Evolutionary conservation across 495 filamentous ascomycete species (phyloP).

Genomic region (Filosporella fistucella): DNA sequence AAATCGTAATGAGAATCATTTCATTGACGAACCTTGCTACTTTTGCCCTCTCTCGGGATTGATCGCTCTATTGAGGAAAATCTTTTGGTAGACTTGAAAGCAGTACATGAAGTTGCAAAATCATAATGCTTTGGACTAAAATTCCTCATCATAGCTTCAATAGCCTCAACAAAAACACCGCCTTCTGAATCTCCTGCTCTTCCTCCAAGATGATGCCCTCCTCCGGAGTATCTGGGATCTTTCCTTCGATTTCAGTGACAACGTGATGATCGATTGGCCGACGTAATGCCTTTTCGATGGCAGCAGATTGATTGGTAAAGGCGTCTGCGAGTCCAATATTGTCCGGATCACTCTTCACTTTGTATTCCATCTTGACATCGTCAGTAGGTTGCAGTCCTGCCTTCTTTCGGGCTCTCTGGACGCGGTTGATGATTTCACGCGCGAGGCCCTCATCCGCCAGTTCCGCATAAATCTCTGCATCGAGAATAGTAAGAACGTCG

Average conservation of each 20-base stretch:
- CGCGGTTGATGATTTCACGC: slow-evolving; percentile 77
- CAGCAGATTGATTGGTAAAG: slow-evolving; percentile 61
- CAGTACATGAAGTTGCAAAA: neutral
- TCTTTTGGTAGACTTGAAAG: neutral
- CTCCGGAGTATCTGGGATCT: slow-evolving; percentile 51
- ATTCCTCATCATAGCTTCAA: slow-evolving; percentile 55
- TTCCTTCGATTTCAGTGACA: slow-evolving; percentile 57
- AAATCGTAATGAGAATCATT: slow-evolving; percentile 24
- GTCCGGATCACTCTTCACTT: slow-evolving; percentile 71
- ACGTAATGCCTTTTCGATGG: slow-evolving; percentile 76
- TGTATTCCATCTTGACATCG: slow-evolving; percentile 83
- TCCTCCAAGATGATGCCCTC: slow-evolving; percentile 73
- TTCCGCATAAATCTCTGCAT: slow-evolving; percentile 66
- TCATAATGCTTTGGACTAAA: neutral
- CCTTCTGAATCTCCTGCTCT: slow-evolving; percentile 84
- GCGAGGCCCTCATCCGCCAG: slow-evolving; percentile 72
- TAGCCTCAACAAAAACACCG: slow-evolving; percentile 78
- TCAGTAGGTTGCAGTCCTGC: slow-evolving; percentile 76
- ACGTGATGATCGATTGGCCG: slow-evolving; percentile 74
- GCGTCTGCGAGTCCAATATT: slow-evolving; percentile 66
- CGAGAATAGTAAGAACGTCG: slow-evolving; percentile 79
- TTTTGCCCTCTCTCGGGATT: too few species aligned
- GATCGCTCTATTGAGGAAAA: too few species aligned
- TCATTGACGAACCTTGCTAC: too few species aligned
- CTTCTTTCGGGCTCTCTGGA: slow-evolving; percentile 78